phyloP scores from a whole-genome alignment of 257 asterid genomes.

The Nicotiana knightiana region DNA sequence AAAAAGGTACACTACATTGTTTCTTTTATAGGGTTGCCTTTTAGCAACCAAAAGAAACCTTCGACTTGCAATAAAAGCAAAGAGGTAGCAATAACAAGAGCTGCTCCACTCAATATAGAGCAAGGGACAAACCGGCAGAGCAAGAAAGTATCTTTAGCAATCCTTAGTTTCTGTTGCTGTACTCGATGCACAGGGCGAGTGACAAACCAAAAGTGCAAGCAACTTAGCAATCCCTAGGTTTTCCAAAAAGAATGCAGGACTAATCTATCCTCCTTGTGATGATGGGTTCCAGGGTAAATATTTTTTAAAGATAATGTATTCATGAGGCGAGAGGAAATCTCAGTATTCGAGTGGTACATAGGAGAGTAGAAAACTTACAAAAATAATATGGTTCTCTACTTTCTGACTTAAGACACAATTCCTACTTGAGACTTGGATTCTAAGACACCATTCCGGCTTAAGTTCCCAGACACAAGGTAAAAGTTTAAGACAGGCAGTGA shows the following conservation, averaged over 20 bases:
- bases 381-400: background rate
- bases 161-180: background rate
- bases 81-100: background rate
- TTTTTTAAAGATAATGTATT: background rate
- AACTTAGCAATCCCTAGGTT: background rate
- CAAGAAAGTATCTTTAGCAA: background rate
- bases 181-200: background rate
- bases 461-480: background rate
- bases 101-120: background rate
- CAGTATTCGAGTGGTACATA: background rate
- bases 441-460: background rate
- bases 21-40: background rate
- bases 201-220: background rate
- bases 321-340: background rate
- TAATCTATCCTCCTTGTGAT: background rate
- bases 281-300: background rate
- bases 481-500: background rate
- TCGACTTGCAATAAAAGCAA: background rate
- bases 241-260: background rate
- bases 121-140: background rate
- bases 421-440: background rate
- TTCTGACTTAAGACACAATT: background rate
- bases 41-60: background rate
- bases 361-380: background rate
- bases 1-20: background rate